Conservation (phyloP, 2,329 filamentous ascomycete genomes). For the Colletotrichum horii region DNA sequence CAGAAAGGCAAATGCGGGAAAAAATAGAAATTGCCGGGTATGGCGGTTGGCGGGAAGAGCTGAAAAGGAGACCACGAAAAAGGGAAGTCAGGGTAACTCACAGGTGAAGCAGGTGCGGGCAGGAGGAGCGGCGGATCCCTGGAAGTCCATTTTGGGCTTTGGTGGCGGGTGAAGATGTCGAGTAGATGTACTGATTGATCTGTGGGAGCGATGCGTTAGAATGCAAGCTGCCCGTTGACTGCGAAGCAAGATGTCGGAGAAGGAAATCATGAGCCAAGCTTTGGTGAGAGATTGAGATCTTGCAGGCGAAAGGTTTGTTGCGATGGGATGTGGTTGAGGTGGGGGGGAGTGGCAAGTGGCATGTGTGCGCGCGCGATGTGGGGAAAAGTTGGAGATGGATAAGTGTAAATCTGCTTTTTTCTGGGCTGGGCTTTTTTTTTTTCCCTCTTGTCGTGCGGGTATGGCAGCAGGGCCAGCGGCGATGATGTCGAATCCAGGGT, state of each 20-base stretch:
- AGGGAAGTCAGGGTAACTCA: constrained; percentile 38
- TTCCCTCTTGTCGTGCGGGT: background rate
- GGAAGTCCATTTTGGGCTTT: constrained; percentile 38
- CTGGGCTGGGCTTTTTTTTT: background rate
- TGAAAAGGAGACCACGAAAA: background rate
- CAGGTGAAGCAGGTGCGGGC: constrained; percentile 56
- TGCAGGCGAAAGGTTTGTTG: background rate
- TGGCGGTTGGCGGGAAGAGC: background rate
- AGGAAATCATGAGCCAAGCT: constrained; percentile 1
- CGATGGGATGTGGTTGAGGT: constrained; percentile 5
- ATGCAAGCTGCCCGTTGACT: background rate
- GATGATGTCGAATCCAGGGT: background rate
- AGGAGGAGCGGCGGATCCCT: constrained; percentile 25
- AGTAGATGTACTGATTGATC: background rate
- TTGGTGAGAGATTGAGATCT: constrained; percentile 4
- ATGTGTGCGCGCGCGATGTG: constrained; percentile 20
- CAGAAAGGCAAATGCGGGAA: background rate
- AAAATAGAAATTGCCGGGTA: background rate
- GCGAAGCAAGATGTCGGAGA: background rate
- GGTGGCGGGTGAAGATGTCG: background rate
- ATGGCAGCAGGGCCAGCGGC: background rate
- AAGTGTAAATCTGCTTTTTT: background rate
- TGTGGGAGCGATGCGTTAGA: background rate
- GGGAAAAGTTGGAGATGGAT: constrained; percentile 21
- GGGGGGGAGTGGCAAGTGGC: constrained; percentile 24